Conservation (phyloP, 1,284 basidiomycete species). For the Microbotryum scabiosae region DNA sequence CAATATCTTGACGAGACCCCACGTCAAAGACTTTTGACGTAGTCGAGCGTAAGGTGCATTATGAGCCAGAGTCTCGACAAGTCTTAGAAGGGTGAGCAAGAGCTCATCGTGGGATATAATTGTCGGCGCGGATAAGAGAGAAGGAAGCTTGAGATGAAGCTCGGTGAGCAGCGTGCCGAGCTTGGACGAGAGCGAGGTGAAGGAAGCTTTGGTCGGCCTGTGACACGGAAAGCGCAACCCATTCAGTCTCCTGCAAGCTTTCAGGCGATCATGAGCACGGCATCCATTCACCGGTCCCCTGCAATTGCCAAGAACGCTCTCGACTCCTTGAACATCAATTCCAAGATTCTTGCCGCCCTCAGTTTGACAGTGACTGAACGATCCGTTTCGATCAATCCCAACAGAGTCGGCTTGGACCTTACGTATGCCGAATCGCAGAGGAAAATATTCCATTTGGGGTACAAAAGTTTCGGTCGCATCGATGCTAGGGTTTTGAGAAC, state of each 20-base stretch:
- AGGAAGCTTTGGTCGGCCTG: constrained; percentile 22
- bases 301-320: constrained; percentile 18
- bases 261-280: too few relatives aligned
- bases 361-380: constrained; percentile 3
- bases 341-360: constrained; percentile 7
- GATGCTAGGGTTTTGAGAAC: constrained; percentile 9
- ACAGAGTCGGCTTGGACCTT: constrained; percentile 2
- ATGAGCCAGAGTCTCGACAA: constrained; percentile 3
- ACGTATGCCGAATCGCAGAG: constrained; percentile 23
- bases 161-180: constrained; percentile 25
- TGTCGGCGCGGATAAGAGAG: not conserved
- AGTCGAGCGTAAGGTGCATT: constrained; percentile 19
- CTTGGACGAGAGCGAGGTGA: constrained; percentile 28
- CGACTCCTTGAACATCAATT: constrained; percentile 8
- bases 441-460: constrained; percentile 22
- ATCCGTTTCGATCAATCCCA: constrained; percentile 17
- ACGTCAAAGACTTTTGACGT: constrained; percentile 4
- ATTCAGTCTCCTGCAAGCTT: not conserved
- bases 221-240: too few relatives aligned
- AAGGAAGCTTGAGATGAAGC: constrained; percentile 13
- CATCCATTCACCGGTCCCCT: constrained; percentile 14
- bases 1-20: not conserved
- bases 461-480: constrained; percentile 7
- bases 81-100: not conserved
- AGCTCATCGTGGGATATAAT: not conserved